These are phyloP conservation scores for Yarrowia osloensis DNA, from an alignment of 805 yeast genomes.

Conservation along the genomic window DNA sequence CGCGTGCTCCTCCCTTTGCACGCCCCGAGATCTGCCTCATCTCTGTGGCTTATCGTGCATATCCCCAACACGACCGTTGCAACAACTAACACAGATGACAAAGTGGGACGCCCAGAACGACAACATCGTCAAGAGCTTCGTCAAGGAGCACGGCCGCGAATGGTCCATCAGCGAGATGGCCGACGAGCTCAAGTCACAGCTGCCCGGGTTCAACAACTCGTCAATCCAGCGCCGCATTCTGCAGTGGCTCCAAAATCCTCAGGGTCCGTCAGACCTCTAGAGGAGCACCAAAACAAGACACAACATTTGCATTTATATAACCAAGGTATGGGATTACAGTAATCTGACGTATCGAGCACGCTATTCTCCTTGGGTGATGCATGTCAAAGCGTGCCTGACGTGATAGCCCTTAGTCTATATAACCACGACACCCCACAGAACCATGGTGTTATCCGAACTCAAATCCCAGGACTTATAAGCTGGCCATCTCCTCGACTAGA, in stretches of 20 bases:
- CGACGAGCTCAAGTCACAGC: conserved; percentile 22
- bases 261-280: not conserved
- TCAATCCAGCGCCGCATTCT: conserved; percentile 23
- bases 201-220: conserved; percentile 15
- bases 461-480: conserved; percentile 2
- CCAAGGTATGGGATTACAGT: conserved; percentile 2
- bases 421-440: not conserved
- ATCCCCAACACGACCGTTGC: no score
- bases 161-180: conserved; percentile 29
- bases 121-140: conserved; percentile 15
- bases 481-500: not conserved
- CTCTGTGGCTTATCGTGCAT: not conserved
- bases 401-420: not conserved
- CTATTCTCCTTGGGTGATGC: no score
- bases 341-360: no score
- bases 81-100: not conserved
- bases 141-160: conserved; percentile 24
- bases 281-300: not conserved
- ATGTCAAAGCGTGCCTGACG: not conserved
- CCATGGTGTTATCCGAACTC: conserved; percentile 12
- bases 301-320: conserved; percentile 5
- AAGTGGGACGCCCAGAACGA: conserved; percentile 20
- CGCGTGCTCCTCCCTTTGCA: not conserved
- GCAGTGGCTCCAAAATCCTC: conserved; percentile 14
- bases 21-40: no score